Evolutionary conservation across 1,139 yeast genomes (phyloP), one percentile per base, ranked within the genome.

Genomic region (Saccharomyces hybrid): DNA sequence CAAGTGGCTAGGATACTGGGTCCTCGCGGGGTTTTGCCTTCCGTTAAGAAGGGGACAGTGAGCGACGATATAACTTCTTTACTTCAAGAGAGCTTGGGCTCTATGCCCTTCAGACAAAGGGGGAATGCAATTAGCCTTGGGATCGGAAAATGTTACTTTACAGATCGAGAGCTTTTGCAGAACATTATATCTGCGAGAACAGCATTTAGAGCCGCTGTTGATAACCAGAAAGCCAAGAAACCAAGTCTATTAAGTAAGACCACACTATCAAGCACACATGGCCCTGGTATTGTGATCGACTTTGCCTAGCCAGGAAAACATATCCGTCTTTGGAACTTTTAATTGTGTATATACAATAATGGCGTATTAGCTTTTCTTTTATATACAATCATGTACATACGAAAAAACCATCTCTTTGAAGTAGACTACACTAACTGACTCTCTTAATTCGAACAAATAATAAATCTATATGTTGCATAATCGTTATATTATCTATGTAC

Each of bases 21-120:
- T 57, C 96, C 97, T 47, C 83, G 79, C 65, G 96, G 96, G 29
- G 78, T 93, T 60, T 86, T 91, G 88, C 99, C 99, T 51, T 79
- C 81, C 50, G 82, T 81, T 19, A 91, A 90, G 73, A 86, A 84
- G 68, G 96, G 96, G 14, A 91, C 97, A 1, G 95, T 93, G 16
- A 77, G 88, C 1, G 81, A 80, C n/a, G 82, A 88, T 61, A 73
- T 88, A 42, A 75, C 73, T 29, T 70, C 71, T 8, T 74, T 86
- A 57, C 78, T 90, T 59, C 69, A 72, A 48, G 73, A 76, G 26
- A 82, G 83, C 53, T 74, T 81, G 49, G 95, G 95, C 47, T 80
- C 86, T 31, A 77, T 83, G 63, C 86, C 67, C 76, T 90, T 78
- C 83, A 88, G 78, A 86, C 95, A 70, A 79, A 70, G 80, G 75